phyloP scores from a whole-genome alignment of 2,329 filamentous ascomycete genomes.

The Colletotrichum siamense region DNA sequence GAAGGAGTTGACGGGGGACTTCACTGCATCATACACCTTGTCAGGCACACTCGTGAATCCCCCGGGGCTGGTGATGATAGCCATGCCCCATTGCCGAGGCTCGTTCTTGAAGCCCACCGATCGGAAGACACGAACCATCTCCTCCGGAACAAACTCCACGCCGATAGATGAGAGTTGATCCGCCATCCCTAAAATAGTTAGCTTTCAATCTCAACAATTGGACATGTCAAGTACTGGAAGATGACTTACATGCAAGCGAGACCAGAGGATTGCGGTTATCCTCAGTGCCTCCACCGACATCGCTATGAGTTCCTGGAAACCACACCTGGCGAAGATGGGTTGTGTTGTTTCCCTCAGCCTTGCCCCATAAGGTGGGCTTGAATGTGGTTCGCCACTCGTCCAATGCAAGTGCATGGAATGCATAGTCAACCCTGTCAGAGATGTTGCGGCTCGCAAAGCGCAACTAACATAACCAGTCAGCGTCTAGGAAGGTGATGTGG shows the following conservation, averaged over 20 bases:
- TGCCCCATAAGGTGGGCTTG: conserved; percentile 32
- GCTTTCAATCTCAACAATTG: accelerated
- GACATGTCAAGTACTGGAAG: background rate
- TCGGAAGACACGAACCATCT: conserved; percentile 26
- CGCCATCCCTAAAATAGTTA: conserved; percentile 22
- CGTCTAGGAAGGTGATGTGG: background rate
- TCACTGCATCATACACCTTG: background rate
- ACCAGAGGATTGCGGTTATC: conserved; percentile 28
- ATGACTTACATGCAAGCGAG: conserved; percentile 24
- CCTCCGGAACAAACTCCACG: conserved; percentile 26
- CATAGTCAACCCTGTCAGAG: conserved; percentile 47
- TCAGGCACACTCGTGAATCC: conserved; percentile 9
- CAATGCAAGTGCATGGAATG: conserved; percentile 60
- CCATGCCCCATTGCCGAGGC: conserved; percentile 24
- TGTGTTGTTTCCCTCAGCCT: conserved; percentile 3
- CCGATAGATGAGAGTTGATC: conserved; percentile 28
- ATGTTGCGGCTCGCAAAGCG: conserved; percentile 23
- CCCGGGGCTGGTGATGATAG: conserved; percentile 22
- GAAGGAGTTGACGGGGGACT: background rate
- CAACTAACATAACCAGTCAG: background rate
- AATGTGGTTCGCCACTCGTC: conserved; percentile 51
- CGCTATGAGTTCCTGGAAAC: conserved; percentile 67
- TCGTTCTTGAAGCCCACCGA: background rate
- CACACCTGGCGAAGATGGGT: conserved; percentile 36
- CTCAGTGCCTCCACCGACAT: conserved; percentile 63